Evolutionary conservation across 495 filamentous ascomycete genomes (phyloP).

Genomic region (Oidiodendron maius): DNA sequence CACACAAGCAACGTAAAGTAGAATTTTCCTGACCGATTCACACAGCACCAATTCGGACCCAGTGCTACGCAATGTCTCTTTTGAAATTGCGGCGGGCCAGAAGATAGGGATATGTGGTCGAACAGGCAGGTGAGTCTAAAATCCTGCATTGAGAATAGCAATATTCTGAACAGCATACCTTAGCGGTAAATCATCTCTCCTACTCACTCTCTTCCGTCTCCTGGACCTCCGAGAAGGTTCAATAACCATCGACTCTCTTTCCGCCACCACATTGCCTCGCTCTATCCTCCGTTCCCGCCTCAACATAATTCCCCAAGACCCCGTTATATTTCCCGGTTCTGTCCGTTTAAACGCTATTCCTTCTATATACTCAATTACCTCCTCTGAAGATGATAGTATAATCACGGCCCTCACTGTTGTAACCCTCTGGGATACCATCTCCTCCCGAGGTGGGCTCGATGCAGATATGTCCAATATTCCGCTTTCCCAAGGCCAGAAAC

Average conservation of each 20-base stretch:
- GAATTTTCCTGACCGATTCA: no score
- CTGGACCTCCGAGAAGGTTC: conserved; percentile 18
- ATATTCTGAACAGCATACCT: no score
- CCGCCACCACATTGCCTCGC: conserved; percentile 19
- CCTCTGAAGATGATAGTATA: conserved; percentile 22
- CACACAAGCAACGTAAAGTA: no score
- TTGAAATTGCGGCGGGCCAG: conserved; percentile 19
- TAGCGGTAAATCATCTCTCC: conserved; percentile 26
- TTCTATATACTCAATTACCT: no score
- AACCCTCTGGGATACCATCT: conserved; percentile 31
- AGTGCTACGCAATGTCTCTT: conserved; percentile 22
- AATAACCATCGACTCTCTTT: conserved; percentile 28
- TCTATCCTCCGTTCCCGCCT: conserved; percentile 19
- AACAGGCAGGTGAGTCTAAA: no score
- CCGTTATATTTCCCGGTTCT: conserved; percentile 26
- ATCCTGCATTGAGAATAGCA: no score
- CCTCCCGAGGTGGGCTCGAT: conserved; percentile 33
- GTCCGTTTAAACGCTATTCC: conserved; percentile 45
- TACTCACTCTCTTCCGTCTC: conserved; percentile 28
- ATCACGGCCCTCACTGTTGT: conserved; percentile 31
- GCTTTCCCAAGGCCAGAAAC: conserved; percentile 37
- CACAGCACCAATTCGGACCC: conserved; percentile 4
- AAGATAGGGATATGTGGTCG: conserved; percentile 5
- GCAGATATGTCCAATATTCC: conserved; percentile 28
- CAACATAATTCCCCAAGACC: conserved; percentile 37